Evolutionary conservation across 2,329 filamentous ascomycete species (phyloP).

Genomic region (Gnomoniopsis sp.): DNA sequence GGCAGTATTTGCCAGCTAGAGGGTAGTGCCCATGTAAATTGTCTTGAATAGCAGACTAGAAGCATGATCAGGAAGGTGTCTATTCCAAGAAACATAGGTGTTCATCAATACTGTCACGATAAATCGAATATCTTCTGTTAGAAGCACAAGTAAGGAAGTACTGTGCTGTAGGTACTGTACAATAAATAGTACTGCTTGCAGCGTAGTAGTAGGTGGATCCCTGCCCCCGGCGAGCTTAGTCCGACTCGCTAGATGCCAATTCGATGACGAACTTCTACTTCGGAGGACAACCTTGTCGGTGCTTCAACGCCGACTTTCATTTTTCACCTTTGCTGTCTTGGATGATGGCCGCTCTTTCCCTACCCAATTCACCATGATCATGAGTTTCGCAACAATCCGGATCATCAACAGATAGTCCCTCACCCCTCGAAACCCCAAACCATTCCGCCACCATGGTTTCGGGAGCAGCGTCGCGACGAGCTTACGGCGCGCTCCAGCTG

Average conservation of each 20-base stretch:
- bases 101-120: no score
- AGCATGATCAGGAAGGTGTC: no score
- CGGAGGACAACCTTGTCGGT: not conserved
- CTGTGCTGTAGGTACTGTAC: not conserved
- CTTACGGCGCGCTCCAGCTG: conserved; percentile 29
- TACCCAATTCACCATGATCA: conserved; percentile 8
- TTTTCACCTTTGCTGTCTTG: not conserved
- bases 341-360: not conserved
- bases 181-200: no score
- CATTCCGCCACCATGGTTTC: conserved; percentile 39
- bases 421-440: not conserved
- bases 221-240: no score
- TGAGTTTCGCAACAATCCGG: conserved; percentile 4
- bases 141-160: no score
- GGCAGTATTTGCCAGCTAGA: no score
- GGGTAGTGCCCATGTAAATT: no score
- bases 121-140: no score
- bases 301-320: not conserved
- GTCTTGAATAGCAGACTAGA: no score
- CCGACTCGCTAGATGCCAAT: not conserved
- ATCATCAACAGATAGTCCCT: conserved; percentile 11
- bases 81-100: no score
- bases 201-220: not conserved
- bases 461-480: conserved; percentile 43
- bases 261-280: not conserved